These are phyloP conservation scores for Yueomyces sp. DNA, from an alignment of 805 yeast species.

Conservation along the genomic window DNA sequence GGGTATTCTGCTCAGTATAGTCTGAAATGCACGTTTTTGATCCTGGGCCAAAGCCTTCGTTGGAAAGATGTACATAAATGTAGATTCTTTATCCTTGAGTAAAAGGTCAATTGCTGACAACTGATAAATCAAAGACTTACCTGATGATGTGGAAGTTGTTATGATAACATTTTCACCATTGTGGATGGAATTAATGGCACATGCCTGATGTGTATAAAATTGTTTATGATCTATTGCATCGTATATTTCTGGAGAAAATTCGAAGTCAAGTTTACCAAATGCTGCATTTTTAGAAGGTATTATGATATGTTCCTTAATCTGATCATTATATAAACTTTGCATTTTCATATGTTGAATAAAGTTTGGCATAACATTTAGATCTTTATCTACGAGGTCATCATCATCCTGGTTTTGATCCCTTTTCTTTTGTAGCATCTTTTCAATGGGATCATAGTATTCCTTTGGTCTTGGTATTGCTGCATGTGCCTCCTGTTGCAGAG, in stretches of 20 bases:
- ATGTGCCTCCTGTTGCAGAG: slow-evolving; percentile 26
- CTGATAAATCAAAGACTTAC: slow-evolving; percentile 88
- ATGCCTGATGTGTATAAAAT: slow-evolving; percentile 72
- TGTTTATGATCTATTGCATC: slow-evolving; percentile 36
- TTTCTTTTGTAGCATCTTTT: slow-evolving; percentile 34
- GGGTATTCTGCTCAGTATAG: slow-evolving; percentile 39
- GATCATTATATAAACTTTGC: slow-evolving; percentile 43
- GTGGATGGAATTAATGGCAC: slow-evolving; percentile 51
- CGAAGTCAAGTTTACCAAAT: slow-evolving; percentile 30
- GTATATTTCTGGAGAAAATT: slow-evolving; percentile 37
- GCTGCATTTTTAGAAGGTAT: slow-evolving; percentile 34
- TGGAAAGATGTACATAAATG: slow-evolving; percentile 85
- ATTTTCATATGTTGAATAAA: slow-evolving; percentile 37
- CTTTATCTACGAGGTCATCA: slow-evolving; percentile 6
- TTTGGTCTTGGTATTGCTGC: slow-evolving; percentile 35
- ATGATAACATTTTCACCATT: slow-evolving; percentile 60
- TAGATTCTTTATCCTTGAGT: slow-evolving; percentile 29
- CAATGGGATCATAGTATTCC: slow-evolving; percentile 47
- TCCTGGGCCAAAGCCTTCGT: slow-evolving; percentile 97
- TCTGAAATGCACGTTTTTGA: slow-evolving; percentile 70
- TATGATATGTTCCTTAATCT: slow-evolving; percentile 42
- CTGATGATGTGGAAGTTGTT: slow-evolving; percentile 93
- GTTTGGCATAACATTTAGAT: slow-evolving; percentile 25
- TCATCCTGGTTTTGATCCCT: slow-evolving; percentile 8
- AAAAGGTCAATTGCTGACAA: slow-evolving; percentile 53